Evolutionary conservation across 805 yeast genomes (phyloP), one percentile per base, ranked within the genome.

Genomic region (Metschnikowia aberdeeniae): DNA sequence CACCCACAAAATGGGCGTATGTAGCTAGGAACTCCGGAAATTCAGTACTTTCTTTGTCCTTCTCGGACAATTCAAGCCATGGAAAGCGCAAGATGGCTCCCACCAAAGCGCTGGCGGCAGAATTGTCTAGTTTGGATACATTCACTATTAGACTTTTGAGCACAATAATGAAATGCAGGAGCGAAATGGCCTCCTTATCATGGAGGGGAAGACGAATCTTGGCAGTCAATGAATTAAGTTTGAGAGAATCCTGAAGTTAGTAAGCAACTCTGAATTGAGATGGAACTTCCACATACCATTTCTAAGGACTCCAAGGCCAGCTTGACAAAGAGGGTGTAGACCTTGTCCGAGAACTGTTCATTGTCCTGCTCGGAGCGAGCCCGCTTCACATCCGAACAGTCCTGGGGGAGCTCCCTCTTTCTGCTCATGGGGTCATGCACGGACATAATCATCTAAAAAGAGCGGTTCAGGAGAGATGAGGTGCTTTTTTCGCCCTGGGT

Each of bases 221-320:
- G 29, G 77, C 67, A 1, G 89, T 75, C 30, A 88, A 64, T 3
- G 78, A 66, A 50, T 81, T 81, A 29, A 88, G 63, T 45, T 80
- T 83, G 1, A 74, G 59, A 20, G 76, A 52, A 59, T 84, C 86
- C 45, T 68, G 58, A 10, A 32, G 43, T 32, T 32, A 43, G 36
- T 37, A 29, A 13, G 10, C 19, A 13, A 6, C 6, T 9, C 19
- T 20, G 14, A 9, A 22, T 22, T 22, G 26, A 9, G 24, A 17
- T 28, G 13, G 19, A 17, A 14, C 33, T 42, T 34, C 44, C 43
- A 66, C 72, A 53, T 67, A 68, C 71, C 68, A 75, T 77, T 45
- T 84, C 89, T 56, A 86, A 68, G 43, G 84, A 77, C 40, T 81
- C 86, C 51, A 88, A 66, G 27, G 92, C 93, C 43, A 86, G 75